These are phyloP conservation scores for Boechera stricta DNA, from an alignment of 345 rosid species.

Conservation along the genomic window DNA sequence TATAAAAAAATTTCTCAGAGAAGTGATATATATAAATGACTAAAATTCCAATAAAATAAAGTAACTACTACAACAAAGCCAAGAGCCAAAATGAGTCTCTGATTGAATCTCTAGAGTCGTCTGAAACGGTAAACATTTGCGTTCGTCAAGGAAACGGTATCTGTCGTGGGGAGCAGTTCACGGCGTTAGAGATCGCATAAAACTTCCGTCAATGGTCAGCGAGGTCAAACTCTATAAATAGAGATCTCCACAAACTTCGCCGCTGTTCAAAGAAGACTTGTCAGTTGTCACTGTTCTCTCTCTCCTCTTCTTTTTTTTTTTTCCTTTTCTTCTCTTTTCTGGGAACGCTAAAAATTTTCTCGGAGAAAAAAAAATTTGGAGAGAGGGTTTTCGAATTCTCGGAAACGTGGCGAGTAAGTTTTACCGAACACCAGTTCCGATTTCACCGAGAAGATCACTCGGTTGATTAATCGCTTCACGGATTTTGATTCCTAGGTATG, in stretches of 20 bases:
- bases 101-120: not conserved
- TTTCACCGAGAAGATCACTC: not conserved
- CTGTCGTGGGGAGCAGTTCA: conserved; percentile 33
- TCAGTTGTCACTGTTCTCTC: conserved; percentile 9
- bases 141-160: conserved; percentile 37
- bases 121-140: conserved; percentile 28
- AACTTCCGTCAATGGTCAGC: conserved; percentile 36
- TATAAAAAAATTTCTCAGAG: no score
- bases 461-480: conserved; percentile 2
- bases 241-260: not conserved
- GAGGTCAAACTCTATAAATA: conserved; percentile 30
- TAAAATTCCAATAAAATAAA: no score
- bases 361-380: not conserved
- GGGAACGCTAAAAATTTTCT: conserved; percentile 17
- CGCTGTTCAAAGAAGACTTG: conserved; percentile 42
- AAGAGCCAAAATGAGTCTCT: not conserved
- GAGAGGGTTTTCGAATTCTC: not conserved
- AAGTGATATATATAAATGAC: no score
- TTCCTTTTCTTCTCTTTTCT: not conserved
- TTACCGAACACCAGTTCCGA: not conserved
- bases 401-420: conserved; percentile 10
- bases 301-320: not conserved
- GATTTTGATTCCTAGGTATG: conserved; percentile 31
- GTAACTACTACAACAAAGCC: not conserved
- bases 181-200: conserved; percentile 33